Evolutionary conservation across 2,329 filamentous ascomycete genomes (phyloP), one percentile per base, ranked within the genome.

Genomic region (Gnomoniopsis sp.): DNA sequence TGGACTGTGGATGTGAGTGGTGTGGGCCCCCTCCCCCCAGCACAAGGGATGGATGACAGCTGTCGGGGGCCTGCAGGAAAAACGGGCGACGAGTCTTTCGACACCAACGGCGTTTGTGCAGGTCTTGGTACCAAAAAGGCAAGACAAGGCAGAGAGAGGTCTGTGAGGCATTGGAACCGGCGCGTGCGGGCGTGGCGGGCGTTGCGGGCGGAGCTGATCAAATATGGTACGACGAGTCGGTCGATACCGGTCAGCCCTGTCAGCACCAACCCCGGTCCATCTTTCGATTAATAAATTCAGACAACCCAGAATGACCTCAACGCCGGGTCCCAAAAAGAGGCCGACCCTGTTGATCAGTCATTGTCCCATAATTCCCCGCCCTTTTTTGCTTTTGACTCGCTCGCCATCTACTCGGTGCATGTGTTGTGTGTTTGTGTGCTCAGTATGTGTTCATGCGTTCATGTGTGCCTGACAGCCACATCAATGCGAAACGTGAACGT

Each of bases 141-240:
- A 44, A n/a, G n/a, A n/a, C n/a, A n/a, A n/a, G 2, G 23, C 38
- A 15, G 36, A 22, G 15, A 46, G 53, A 58, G 53, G 48, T 19
- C 41, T 19, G 51, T 47, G 26, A 26, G 22, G 51, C n/a, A n/a
- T n/a, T n/a, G n/a, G n/a, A n/a, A n/a, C n/a, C n/a, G n/a, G n/a
- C n/a, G n/a, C n/a, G n/a, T n/a, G n/a, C n/a, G n/a, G n/a, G n/a
- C n/a, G n/a, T n/a, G n/a, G n/a, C 21, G 26, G 26, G 26, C 4
- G 26, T 19, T 55, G 59, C 59, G 49, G 55, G 55, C 55, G 44
- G 46, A 41, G 55, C 43, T 52, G 50, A 47, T 55, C n/a, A 57
- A 49, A 54, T 26, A 61, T 57, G 59, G 59, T 53, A 63, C 56
- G 57, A 59, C 50, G 41, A 15, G 59, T 63, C 62, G 62, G 62